Conservation (phyloP, 2,329 filamentous ascomycete species). For the Diplodia mutila region DNA sequence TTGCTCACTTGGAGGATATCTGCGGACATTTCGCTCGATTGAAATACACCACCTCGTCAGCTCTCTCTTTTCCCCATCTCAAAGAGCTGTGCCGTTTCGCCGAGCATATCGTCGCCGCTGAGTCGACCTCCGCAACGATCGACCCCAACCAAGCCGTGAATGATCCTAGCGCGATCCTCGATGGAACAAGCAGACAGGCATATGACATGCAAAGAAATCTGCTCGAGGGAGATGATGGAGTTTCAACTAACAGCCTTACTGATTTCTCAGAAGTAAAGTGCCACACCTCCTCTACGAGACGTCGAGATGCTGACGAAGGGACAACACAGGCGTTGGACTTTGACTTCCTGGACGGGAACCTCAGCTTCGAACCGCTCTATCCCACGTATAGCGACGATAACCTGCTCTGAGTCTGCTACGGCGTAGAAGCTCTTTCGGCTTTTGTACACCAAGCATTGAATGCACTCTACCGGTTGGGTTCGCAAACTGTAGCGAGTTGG, state of each 20-base stretch:
- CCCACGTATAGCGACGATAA: not conserved
- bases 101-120: not conserved
- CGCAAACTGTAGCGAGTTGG: no score
- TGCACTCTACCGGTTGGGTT: no score
- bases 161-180: not conserved
- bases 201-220: not conserved
- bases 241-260: not conserved
- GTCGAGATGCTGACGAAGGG: not conserved
- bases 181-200: no score
- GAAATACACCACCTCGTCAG: not conserved
- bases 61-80: not conserved
- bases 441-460: no score
- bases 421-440: no score
- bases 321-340: not conserved
- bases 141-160: not conserved
- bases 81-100: not conserved
- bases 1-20: slow-evolving; percentile 41
- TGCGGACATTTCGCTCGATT: slow-evolving; percentile 1
- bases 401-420: not conserved
- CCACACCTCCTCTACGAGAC: no score
- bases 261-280: not conserved
- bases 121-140: not conserved
- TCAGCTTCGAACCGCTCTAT: not conserved
- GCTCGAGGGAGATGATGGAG: not conserved
- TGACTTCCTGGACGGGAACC: not conserved